Conservation (phyloP, 805 yeast genomes). For the Nakazawaea holstii region DNA sequence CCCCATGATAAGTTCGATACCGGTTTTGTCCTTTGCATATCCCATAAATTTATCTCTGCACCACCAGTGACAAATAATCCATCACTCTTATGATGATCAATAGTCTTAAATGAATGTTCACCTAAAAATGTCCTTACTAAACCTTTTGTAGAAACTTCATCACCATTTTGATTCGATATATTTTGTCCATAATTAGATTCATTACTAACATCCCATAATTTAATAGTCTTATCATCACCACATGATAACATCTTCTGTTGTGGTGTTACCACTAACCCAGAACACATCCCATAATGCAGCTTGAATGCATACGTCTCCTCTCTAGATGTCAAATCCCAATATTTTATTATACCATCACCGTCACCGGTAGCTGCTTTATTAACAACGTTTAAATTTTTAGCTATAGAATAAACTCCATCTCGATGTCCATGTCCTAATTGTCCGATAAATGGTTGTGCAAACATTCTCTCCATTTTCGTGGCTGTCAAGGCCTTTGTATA, state of each 20-base stretch:
- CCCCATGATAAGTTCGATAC: constrained; percentile 88
- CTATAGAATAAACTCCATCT: constrained; percentile 88
- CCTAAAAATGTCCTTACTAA: constrained; percentile 77
- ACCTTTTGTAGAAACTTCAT: constrained; percentile 37
- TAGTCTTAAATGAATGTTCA: constrained; percentile 74
- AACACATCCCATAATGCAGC: constrained; percentile 87
- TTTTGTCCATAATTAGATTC: constrained; percentile 22
- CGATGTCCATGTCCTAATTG: constrained; percentile 93
- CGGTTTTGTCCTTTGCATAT: constrained; percentile 72
- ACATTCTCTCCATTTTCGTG: constrained; percentile 91
- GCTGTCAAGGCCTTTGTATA: constrained; percentile 93
- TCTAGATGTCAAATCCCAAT: constrained; percentile 85
- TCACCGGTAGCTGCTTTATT: constrained; percentile 85
- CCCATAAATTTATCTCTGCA: constrained; percentile 89
- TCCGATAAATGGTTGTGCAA: constrained; percentile 95
- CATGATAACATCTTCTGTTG: constrained; percentile 65
- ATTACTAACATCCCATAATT: constrained; percentile 76
- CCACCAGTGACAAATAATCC: constrained; percentile 88
- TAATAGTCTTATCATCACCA: constrained; percentile 85
- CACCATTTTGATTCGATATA: constrained; percentile 20
- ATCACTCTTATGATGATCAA: constrained; percentile 81
- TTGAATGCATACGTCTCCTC: constrained; percentile 71
- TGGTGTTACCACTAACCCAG: constrained; percentile 71
- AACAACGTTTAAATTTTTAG: constrained; percentile 66
- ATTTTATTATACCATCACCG: constrained; percentile 92